Percentiles rank a stretch among this genome's conserved stretches.
Evolutionary conservation across 225 moss, liverwort and hornwort species (phyloP).

Genomic region (Asterella californica): DNA sequence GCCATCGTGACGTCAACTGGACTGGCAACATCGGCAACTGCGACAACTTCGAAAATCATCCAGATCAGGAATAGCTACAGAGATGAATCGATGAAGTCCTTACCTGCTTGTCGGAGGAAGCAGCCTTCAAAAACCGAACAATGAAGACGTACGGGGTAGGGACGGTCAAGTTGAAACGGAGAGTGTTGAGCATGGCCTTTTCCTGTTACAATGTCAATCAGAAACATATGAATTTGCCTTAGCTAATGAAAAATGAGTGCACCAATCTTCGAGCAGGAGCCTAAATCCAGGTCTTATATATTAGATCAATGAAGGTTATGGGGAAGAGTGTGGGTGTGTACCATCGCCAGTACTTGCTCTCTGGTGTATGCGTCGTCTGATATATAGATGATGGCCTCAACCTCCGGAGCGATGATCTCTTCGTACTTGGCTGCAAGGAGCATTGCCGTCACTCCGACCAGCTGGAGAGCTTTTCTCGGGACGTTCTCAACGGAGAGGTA

Average conservation of each 20-base stretch:
- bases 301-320: too few relatives aligned
- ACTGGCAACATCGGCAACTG: too few relatives aligned
- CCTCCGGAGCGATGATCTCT: constrained; percentile 90
- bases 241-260: too few relatives aligned
- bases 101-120: constrained; percentile 69
- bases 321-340: background rate
- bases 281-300: too few relatives aligned
- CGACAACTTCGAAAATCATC: too few relatives aligned
- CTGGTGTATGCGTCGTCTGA: constrained; percentile 85
- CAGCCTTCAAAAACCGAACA: constrained; percentile 79
- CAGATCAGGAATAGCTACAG: too few relatives aligned
- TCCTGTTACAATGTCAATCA: constrained; percentile 36
- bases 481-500: constrained; percentile 62
- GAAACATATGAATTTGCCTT: background rate
- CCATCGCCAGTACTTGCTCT: constrained; percentile 74
- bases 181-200: constrained; percentile 83
- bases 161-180: constrained; percentile 87
- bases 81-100: background rate
- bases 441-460: constrained; percentile 94
- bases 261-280: too few relatives aligned
- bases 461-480: constrained; percentile 75
- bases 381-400: constrained; percentile 78
- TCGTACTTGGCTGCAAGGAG: constrained; percentile 94
- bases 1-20: too few relatives aligned
- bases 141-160: constrained; percentile 95